These are phyloP conservation scores for Paradendryphiella salina DNA, from an alignment of 2,329 filamentous ascomycete species.

Conservation along the genomic window DNA sequence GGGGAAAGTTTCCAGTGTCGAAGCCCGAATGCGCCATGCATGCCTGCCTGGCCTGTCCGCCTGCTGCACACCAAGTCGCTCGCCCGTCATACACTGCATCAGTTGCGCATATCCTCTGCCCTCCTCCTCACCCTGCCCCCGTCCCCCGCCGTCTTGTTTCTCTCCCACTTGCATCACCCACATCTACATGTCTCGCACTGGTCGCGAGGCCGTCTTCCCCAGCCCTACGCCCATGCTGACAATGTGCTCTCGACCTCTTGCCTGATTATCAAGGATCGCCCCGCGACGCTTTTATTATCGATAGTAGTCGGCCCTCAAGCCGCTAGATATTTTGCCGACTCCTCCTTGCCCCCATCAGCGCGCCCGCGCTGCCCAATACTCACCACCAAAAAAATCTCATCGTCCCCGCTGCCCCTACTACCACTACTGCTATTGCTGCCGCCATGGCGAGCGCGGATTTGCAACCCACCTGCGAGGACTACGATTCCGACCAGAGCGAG, in stretches of 20 bases:
- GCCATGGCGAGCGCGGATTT: constrained; percentile 29
- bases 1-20: constrained; percentile 24
- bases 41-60: constrained; percentile 10
- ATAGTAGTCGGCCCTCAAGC: constrained; percentile 23
- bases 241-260: constrained; percentile 23
- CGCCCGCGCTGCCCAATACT: constrained; percentile 9
- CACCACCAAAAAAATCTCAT: constrained; percentile 6
- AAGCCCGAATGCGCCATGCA: constrained; percentile 30
- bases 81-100: constrained; percentile 19
- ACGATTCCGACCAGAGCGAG: constrained; percentile 46
- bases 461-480: constrained; percentile 47
- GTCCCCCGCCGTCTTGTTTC: constrained; percentile 4
- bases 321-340: constrained; percentile 27
- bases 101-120: constrained; percentile 17
- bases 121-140: constrained; percentile 4
- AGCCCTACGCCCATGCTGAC: constrained; percentile 4
- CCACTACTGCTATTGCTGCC: constrained; percentile 10
- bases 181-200: background rate
- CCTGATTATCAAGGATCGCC: constrained; percentile 24
- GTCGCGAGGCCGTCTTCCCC: constrained; percentile 20
- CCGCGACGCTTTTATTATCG: constrained; percentile 22
- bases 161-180: background rate
- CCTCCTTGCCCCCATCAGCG: constrained; percentile 10
- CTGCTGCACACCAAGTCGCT: constrained; percentile 12
- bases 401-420: background rate